Base-by-base conservation (phyloP, 176 grass and related monocot species). In the Tillandsia fasciculata region DNA sequence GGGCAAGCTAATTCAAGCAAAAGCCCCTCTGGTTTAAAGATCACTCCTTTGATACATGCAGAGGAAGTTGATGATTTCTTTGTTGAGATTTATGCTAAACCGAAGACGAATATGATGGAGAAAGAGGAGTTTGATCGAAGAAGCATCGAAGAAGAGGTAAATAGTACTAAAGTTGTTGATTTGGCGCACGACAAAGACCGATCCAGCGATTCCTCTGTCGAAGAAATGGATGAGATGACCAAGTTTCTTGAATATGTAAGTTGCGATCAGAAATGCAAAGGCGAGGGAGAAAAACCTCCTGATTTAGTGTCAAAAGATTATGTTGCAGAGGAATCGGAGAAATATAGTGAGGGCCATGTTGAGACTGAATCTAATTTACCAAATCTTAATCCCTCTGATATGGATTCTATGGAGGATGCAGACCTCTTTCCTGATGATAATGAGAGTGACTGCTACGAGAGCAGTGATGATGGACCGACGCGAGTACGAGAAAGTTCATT, bases 171-270 rank as follows among this genome's bases (percentile, higher is more conserved):
- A 6, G 73, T 29, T 66, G 23, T 9, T 14, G 33, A 10, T 9
- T 66, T n/a, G 6, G 51, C 29, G 51, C 51, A 49, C 9, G 58
- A 5, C 48, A 28, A 57, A 76, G 72, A 85, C 65, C 72, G 15
- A 71, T 83, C 75, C 70, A 93, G 94, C 71, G 84, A 85, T n/a
- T 57, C 92, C 69, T 84, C 84, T 27, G 3, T 80, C 29, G 83
- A 87, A 73, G 88, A 89, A 50, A 76, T 86, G 84, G 94, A 93
- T 52, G 87, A 53, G 29, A 78, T 69, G 52, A 78, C 80, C 71
- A 74, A 77, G 71, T 79, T 71, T 80, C 81, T 88, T 50, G 87
- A 99, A 67, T 76, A 80, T 68, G 77, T 75, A 63, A 75, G 11
- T 12, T 78, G 87, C 29, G 92, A 78, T 76, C 83, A 53, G 50